These are phyloP conservation scores for Neopestalotiopsis sp. DNA, from an alignment of 2,329 filamentous ascomycete genomes.

Conservation along the genomic window DNA sequence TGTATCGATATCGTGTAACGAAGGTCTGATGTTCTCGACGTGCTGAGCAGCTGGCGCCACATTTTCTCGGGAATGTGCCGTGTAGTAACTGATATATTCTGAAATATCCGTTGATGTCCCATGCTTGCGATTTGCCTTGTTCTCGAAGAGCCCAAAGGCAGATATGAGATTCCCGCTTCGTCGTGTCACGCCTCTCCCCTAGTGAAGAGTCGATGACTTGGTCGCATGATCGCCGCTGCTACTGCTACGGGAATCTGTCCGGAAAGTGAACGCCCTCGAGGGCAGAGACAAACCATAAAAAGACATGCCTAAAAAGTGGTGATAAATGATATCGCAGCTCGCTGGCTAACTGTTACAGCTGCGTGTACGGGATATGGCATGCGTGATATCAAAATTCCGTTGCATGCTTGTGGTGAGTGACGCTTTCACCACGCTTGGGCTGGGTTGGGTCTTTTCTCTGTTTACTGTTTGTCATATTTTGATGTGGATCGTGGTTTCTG, in stretches of 20 bases:
- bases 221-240: neutral
- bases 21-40: constrained; percentile 4
- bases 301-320: constrained; percentile 8
- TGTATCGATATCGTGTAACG: neutral
- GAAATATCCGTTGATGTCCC: constrained; percentile 7
- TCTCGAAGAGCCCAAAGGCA: constrained; percentile 1
- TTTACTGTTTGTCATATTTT: neutral
- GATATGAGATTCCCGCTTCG: neutral
- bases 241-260: neutral
- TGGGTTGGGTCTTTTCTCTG: neutral
- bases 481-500: neutral
- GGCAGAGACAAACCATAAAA: constrained; percentile 12
- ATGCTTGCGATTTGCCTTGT: neutral
- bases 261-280: neutral
- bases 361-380: neutral
- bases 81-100: constrained; percentile 8
- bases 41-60: neutral
- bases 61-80: neutral
- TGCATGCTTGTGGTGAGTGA: neutral
- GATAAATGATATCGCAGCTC: neutral
- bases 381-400: neutral
- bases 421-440: neutral
- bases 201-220: neutral
- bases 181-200: neutral
- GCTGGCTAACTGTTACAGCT: neutral